These are phyloP conservation scores for Diaporthe sp. DNA, from an alignment of 2,329 filamentous ascomycete genomes.

Conservation along the genomic window DNA sequence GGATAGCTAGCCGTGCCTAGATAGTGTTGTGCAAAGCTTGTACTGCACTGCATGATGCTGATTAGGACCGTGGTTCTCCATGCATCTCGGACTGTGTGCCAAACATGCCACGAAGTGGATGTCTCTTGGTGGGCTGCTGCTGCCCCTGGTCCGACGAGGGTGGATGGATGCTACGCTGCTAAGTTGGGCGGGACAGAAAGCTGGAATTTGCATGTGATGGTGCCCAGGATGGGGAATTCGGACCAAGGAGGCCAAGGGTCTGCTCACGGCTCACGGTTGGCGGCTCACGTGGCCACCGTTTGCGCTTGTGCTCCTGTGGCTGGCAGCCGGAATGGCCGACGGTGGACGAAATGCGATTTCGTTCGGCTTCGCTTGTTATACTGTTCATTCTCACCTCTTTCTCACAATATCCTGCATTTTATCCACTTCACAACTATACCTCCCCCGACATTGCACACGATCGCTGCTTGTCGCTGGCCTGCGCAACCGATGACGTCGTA, in stretches of 20 bases:
- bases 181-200: neutral
- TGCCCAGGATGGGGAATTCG: slow-evolving; percentile 14
- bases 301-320: slow-evolving; percentile 20
- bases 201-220: slow-evolving; percentile 38
- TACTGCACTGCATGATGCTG: neutral
- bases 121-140: neutral
- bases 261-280: neutral
- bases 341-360: slow-evolving; percentile 19
- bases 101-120: slow-evolving; percentile 4
- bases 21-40: neutral
- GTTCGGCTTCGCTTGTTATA: neutral
- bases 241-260: neutral
- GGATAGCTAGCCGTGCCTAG: neutral
- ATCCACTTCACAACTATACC: neutral
- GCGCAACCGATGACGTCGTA: slow-evolving; percentile 20
- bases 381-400: neutral
- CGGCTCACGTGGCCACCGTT: slow-evolving; percentile 29
- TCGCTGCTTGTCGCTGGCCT: slow-evolving; percentile 1
- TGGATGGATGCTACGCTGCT: slow-evolving; percentile 8
- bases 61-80: neutral
- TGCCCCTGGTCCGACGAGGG: neutral
- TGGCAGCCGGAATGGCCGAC: slow-evolving; percentile 25
- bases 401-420: neutral
- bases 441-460: neutral
- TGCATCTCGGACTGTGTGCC: slow-evolving; percentile 12